Evolutionary conservation across 139 green algal genomes (phyloP), one percentile per base, ranked within the genome.

Genomic region (Nannochloris sp.): DNA sequence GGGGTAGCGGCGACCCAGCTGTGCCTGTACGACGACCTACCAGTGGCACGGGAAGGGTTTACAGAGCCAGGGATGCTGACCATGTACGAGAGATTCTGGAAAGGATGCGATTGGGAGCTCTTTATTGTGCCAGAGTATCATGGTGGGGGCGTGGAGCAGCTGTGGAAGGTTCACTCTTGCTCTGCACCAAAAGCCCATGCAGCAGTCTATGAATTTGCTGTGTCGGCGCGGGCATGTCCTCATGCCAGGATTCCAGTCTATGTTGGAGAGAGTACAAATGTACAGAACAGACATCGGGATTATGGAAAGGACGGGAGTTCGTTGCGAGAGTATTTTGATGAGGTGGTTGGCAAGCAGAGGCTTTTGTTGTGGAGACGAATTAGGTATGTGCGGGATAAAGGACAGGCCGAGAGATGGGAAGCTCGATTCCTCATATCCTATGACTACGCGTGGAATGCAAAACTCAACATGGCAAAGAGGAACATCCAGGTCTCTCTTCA

Each of bases 391-490:
- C n/a, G 7, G 21, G 23, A 48, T 51, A 31, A 27, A 58, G 15
- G 15, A 29, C 57, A 64, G 21, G 43, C 57, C 10, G 19, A 64
- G 21, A 50, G 57, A 3, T 64, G 57, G 57, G 57, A 64, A 29
- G 18, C 40, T 31, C 57, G 40, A 53, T 64, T 58, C 4, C 43
- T 64, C 2, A 31, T 64, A 27, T 27, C 19, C 12, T 64, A 64
- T 29, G 57, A 64, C 57, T 64, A 64, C 56, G 57, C 57, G 1
- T 64, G 57, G 57, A 64, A 64, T 51, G 23, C 21, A 31, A 25
- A 64, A 19, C 23, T 64, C 19, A 64, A 64, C 21, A 27, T 31
- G 16, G 19, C 12, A 19, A 58, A 58, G 12, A 27, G 57, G 5
- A 6, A 53, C 7, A 18, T 64, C 5, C 25, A 58, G 5, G 12